A percentile compares a stretch with the other conserved stretches of the same genome.
Evolutionary conservation across 2,329 filamentous ascomycete species (phyloP).

Genomic region (Triangularia setosa): DNA sequence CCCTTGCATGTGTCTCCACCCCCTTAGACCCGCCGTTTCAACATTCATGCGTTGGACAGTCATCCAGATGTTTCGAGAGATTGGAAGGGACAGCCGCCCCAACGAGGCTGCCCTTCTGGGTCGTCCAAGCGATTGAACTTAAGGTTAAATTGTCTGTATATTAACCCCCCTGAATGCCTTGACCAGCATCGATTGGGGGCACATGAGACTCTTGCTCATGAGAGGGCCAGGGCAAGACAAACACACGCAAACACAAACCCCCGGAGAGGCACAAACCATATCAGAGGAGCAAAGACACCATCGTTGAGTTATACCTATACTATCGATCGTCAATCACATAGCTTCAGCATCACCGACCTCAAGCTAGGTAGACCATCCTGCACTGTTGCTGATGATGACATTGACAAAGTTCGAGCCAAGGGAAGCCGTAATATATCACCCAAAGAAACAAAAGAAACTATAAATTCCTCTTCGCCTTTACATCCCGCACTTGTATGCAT

Average conservation of each 20-base stretch:
- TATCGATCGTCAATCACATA: background rate
- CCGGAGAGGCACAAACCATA: background rate
- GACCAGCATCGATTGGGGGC: background rate
- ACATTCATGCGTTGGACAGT: background rate
- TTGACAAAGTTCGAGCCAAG: background rate
- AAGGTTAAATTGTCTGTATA: background rate
- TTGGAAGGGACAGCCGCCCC: background rate
- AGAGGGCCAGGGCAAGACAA: background rate
- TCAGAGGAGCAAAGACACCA: background rate
- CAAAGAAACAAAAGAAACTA: background rate
- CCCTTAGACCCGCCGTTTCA: background rate
- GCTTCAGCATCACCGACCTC: background rate
- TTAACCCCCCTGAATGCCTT: background rate
- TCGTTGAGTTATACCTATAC: background rate
- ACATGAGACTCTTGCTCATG: background rate
- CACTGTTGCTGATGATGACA: background rate
- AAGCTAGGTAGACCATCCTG: background rate
- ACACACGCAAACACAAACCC: background rate
- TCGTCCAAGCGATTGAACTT: background rate
- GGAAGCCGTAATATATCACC: too few species aligned
- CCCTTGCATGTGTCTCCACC: background rate
- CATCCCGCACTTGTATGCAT: background rate
- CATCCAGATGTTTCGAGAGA: background rate
- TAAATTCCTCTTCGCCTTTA: background rate
- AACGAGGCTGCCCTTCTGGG: too few species aligned